phyloP scores from a whole-genome alignment of 805 yeast species.

The Danielozyma ontarioensis region DNA sequence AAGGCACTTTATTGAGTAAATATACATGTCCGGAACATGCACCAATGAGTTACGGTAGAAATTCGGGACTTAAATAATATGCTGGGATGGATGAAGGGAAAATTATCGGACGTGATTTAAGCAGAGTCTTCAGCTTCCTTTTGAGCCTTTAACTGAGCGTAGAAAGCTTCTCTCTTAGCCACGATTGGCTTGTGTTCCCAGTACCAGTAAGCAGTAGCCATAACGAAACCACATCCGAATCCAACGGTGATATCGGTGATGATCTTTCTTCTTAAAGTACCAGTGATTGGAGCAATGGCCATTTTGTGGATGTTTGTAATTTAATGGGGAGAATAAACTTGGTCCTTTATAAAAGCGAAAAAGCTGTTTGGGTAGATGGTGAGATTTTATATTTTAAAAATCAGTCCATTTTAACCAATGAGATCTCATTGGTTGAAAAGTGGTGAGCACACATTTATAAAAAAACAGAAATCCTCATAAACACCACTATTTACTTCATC shows the following conservation, averaged over 20 bases:
- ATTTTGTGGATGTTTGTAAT: conserved; percentile 25
- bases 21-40: background rate
- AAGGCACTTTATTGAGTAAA: too few relatives aligned
- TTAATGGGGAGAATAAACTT: background rate
- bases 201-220: conserved; percentile 76
- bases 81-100: background rate
- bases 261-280: conserved; percentile 75
- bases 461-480: conserved; percentile 1
- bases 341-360: background rate
- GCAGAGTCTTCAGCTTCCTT: conserved; percentile 55
- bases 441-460: background rate
- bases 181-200: conserved; percentile 74
- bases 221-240: conserved; percentile 50
- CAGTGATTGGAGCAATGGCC: conserved; percentile 85
- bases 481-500: too few relatives aligned
- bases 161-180: conserved; percentile 77
- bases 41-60: too few relatives aligned
- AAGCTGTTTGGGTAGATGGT: background rate
- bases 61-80: background rate
- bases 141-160: conserved; percentile 70
- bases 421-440: conserved; percentile 10
- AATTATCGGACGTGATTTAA: conserved; percentile 7
- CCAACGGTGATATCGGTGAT: conserved; percentile 75
- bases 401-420: conserved; percentile 10
- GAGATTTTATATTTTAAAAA: background rate